phyloP scores from a whole-genome alignment of 1,284 basidiomycete species.

The Fomes fomentarius region DNA sequence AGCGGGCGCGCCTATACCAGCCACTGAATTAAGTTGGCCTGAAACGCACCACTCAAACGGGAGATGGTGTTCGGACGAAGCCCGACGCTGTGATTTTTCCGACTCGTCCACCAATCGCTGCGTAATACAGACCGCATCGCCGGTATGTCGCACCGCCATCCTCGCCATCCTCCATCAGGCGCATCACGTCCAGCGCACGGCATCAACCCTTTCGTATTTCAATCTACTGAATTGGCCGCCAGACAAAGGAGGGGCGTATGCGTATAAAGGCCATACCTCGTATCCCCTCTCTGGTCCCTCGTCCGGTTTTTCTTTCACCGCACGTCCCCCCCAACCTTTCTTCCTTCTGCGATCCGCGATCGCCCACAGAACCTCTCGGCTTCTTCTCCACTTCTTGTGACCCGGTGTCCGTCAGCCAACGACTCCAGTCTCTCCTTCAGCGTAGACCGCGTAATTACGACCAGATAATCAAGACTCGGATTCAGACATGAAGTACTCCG shows the following conservation, averaged over 20 bases:
- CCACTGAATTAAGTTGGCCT: conserved; percentile 1
- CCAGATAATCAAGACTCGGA: conserved; percentile 4
- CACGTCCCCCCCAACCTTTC: conserved; percentile 2
- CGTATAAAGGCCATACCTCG: too few species aligned
- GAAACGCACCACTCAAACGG: conserved; percentile 1
- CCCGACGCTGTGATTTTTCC: background rate
- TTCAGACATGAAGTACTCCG: conserved; percentile 32
- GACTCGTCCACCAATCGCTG: conserved; percentile 1
- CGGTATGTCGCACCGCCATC: background rate
- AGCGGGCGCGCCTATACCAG: background rate
- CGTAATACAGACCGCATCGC: background rate
- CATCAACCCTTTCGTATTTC: background rate
- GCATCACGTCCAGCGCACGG: conserved; percentile 11
- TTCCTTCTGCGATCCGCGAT: conserved; percentile 29
- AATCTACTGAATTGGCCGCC: background rate
- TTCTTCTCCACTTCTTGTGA: conserved; percentile 20
- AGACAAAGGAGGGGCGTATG: background rate
- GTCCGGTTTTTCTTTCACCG: conserved; percentile 18
- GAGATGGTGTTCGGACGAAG: background rate
- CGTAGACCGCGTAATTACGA: conserved; percentile 25
- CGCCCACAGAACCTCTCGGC: conserved; percentile 22
- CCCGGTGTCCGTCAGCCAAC: conserved; percentile 30
- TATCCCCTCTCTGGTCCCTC: too few species aligned
- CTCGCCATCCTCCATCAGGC: conserved; percentile 6
- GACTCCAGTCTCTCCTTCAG: conserved; percentile 14